Conservation (phyloP, 2,329 filamentous ascomycete genomes). For the Cladosporium austrohemisphaericum region DNA sequence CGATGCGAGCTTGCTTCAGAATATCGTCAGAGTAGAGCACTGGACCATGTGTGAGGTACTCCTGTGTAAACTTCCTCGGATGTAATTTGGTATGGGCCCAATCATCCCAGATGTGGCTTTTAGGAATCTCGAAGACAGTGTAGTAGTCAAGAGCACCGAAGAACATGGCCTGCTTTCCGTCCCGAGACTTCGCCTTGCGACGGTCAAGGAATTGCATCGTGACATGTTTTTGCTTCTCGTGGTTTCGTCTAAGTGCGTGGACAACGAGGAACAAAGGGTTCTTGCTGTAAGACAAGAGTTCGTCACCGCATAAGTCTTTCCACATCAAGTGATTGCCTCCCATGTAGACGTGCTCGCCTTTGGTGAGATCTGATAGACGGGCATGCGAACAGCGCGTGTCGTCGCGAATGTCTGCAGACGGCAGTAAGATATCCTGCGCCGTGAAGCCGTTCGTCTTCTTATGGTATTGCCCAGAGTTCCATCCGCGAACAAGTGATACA, state of each 20-base stretch:
- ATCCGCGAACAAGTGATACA: not conserved
- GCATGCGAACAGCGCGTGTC: not conserved
- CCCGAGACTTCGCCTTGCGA: not conserved
- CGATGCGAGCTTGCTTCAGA: constrained; percentile 8
- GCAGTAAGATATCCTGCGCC: constrained; percentile 2
- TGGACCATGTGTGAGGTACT: constrained; percentile 12
- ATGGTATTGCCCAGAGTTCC: not conserved
- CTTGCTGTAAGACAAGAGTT: constrained; percentile 15
- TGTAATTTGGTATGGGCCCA: constrained; percentile 11
- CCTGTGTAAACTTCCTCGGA: constrained; percentile 18
- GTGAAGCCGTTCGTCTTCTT: constrained; percentile 11
- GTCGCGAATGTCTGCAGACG: constrained; percentile 4
- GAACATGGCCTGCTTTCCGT: constrained; percentile 2
- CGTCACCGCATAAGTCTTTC: constrained; percentile 9
- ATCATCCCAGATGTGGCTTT: too few species aligned
- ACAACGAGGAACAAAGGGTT: constrained; percentile 13
- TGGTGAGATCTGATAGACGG: not conserved
- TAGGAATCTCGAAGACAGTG: not conserved
- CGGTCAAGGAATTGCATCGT: constrained; percentile 17
- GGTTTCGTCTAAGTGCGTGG: constrained; percentile 11
- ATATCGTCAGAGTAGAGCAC: not conserved
- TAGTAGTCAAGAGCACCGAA: constrained; percentile 15
- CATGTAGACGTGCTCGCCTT: constrained; percentile 14
- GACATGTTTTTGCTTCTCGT: constrained; percentile 1
- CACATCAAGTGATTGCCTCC: constrained; percentile 13